Base-by-base conservation (phyloP, 2,329 filamentous ascomycete genomes). In the Arthroderma uncinatum region DNA sequence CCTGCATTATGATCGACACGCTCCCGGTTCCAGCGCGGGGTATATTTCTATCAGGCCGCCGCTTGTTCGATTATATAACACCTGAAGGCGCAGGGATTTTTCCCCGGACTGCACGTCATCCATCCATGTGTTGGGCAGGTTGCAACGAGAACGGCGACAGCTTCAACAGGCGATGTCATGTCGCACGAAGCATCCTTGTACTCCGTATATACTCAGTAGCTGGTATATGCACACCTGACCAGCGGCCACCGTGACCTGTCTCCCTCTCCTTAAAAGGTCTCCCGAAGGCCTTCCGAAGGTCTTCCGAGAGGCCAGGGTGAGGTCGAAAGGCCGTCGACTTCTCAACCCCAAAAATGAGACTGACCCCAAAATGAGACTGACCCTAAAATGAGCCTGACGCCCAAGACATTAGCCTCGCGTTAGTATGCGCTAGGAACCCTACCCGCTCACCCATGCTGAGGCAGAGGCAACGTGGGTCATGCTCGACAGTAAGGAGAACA, bases 1-100 rank as follows among this genome's bases (percentile, higher is more conserved):
- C 28, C 47, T 33, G 47, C 47, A 34, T 50, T 7, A 33, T 50
- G 47, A 50, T 50, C 47, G 47, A 34, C 47, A 50, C 23, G 47
- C 47, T 33, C 47, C 47, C 16, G 25, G 47, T 33, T 19, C 25
- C 6, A 19, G 2, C 8, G 47, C 47, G 47, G 47, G 47, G 47
- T 50, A 30, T 50, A 6, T 50, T 9, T 14, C n/a, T 14, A 5
- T 14, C 28, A 1, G 2, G 16, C 6, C 4, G 23, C 47, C 16
- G 28, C n/a, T 33, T 16, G 9, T n/a, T 42, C 7, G 6, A n/a
- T 12, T 16, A 12, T 33, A 5, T 10, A 33, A 5, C 30, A 36
- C 12, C n/a, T 42, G n/a, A n/a, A n/a, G n/a, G 39, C 4, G 14
- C 28, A 16, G 23, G 25, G n/a, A 21, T 47, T 34, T 12, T 33